Percentiles rank a stretch among this genome's conserved stretches.
Conservation (phyloP, 2,329 filamentous ascomycete genomes). For the Lasiodiplodia sp. region DNA sequence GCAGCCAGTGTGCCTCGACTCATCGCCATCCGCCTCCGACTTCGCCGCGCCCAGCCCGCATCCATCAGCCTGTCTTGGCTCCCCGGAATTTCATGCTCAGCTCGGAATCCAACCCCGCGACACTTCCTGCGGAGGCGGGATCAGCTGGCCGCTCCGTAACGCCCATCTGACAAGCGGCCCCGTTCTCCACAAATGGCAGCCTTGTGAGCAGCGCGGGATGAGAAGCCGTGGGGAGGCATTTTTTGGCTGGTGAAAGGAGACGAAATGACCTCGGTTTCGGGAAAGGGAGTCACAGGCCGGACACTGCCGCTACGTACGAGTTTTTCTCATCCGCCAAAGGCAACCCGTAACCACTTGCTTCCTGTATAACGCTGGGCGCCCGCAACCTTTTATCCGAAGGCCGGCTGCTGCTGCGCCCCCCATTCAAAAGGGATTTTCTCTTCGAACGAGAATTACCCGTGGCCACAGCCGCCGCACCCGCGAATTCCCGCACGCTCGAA, state of each 20-base stretch:
- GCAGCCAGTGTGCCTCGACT: background rate
- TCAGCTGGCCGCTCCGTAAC: background rate
- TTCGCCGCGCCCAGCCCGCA: constrained; percentile 1
- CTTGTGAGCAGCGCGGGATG: background rate
- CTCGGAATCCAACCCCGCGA: constrained; percentile 3
- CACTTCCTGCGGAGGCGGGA: background rate
- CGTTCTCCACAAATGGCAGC: background rate
- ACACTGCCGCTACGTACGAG: background rate
- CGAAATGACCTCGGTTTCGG: constrained; percentile 6
- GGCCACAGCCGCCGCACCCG: background rate
- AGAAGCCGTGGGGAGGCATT: background rate
- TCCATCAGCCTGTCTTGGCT: background rate
- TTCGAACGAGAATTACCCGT: background rate
- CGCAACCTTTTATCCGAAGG: constrained; percentile 4
- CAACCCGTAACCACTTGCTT: constrained; percentile 21
- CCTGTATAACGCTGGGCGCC: constrained; percentile 22
- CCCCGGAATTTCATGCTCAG: background rate
- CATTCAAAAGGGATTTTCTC: background rate
- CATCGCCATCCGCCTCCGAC: background rate
- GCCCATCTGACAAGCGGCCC: background rate
- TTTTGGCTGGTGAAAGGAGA: background rate
- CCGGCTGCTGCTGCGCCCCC: background rate
- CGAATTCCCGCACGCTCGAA: background rate
- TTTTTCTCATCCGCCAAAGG: background rate
- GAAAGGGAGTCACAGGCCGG: constrained; percentile 1